Evolutionary conservation across 2,329 filamentous ascomycete genomes (phyloP).

Genomic region (Chrysoporthe austroafricana): DNA sequence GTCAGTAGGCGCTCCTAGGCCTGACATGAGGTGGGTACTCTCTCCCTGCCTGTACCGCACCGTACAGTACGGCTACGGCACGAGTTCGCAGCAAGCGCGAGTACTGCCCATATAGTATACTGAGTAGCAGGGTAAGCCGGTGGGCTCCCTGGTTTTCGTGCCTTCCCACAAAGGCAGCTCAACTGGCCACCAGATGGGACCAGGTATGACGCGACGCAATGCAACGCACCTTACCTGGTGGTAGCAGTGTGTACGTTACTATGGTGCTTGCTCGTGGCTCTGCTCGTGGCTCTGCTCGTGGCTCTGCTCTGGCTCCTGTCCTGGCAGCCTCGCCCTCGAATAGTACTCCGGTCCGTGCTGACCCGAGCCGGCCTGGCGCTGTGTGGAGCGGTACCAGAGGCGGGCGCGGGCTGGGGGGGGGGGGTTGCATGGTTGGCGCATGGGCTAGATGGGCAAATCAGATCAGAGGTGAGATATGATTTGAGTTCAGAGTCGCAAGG

Average conservation of each 20-base stretch:
- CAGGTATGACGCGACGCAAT: neutral
- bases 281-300: too few relatives aligned
- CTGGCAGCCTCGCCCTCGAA: neutral
- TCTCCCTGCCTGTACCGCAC: too few relatives aligned
- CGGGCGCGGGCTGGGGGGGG: neutral
- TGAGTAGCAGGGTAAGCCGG: neutral
- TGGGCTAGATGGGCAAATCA: constrained; percentile 7
- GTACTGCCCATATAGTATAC: too few relatives aligned
- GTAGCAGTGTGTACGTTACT: neutral
- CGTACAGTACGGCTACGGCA: too few relatives aligned
- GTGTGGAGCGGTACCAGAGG: neutral
- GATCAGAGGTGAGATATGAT: constrained; percentile 10
- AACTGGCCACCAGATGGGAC: neutral
- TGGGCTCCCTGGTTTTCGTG: neutral
- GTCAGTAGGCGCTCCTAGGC: neutral
- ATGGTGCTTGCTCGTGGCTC: too few relatives aligned
- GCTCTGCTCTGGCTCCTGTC: neutral
- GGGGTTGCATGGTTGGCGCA: neutral
- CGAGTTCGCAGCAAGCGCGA: too few relatives aligned
- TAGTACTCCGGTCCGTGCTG: too few relatives aligned
- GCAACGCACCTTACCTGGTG: neutral
- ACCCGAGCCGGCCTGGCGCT: neutral
- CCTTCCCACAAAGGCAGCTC: constrained; percentile 7
- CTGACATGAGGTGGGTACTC: too few relatives aligned
- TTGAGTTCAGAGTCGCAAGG: constrained; percentile 9